Evolutionary conservation across 306 rosid species (phyloP), one percentile per base, ranked within the genome.

Genomic region (Malus orientalis): DNA sequence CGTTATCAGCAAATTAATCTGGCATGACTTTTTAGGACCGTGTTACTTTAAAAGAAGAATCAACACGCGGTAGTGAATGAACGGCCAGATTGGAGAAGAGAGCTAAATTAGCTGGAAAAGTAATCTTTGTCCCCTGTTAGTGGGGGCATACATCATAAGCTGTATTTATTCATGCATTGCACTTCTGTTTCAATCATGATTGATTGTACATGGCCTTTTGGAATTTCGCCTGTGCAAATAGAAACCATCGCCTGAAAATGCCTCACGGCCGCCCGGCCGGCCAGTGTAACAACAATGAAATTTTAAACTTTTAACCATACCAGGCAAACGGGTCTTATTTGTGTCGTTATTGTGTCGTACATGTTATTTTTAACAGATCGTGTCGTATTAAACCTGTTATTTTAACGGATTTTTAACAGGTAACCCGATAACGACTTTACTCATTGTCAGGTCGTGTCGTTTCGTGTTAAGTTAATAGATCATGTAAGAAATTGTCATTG

Each of bases 41-140:
- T 61, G 6, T 22, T 13, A 29, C 44, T 15, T 18, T 20, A 38
- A 1, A 61, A 74, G 12, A 40, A 51, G 60, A 74, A 19, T 59
- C 68, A 74, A 74, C 78, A 62, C 11, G 70, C 70, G 78, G 70
- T 45, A 14, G 70, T 42, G 45, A 12, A 61, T 44, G 44, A 27
- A 32, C 10, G 69, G 69, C 44, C 70, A 45, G 66, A 18, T 15
- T 11, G 10, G 1, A 7, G 19, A 32, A 44, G 30, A 40, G 32
- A 42, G 11, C 53, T n/a, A 42, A 49, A 22, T n/a, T 40, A 67
- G 71, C 71, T 67, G 71, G 33, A 42, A 67, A 67, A 42, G 8
- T 22, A 22, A 3, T 8, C 27, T 60, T 6, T 22, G 76, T 4
- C 4, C 15, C 76, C 44, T 32, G 18, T 32, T 60, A 12, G 67